A percentile compares a stretch with the other conserved stretches of the same genome.
phyloP scores from a whole-genome alignment of 2,329 filamentous ascomycete genomes.

The Corynespora cassiicola region DNA sequence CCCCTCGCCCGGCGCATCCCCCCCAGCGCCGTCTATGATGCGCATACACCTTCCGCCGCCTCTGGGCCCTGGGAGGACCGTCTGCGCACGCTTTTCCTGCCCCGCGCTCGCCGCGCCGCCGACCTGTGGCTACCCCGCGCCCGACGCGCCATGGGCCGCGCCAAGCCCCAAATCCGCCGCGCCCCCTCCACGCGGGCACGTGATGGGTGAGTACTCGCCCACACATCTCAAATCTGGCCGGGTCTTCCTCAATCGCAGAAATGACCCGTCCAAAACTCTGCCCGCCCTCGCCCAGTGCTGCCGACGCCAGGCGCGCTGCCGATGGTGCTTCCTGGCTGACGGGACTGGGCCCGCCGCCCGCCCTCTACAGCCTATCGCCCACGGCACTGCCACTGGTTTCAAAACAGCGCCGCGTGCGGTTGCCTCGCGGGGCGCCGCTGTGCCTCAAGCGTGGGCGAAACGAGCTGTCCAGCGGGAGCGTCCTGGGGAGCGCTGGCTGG shows the following conservation, averaged over 20 bases:
- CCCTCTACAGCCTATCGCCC: slow-evolving; percentile 35
- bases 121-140: background rate
- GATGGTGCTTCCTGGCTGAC: slow-evolving; percentile 9
- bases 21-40: too few relatives aligned
- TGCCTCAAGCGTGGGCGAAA: slow-evolving; percentile 7
- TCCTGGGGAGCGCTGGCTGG: slow-evolving; percentile 14
- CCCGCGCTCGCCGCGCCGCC: background rate
- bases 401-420: slow-evolving; percentile 26
- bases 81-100: too few relatives aligned
- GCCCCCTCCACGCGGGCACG: slow-evolving; percentile 20
- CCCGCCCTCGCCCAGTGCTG: slow-evolving; percentile 18
- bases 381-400: slow-evolving; percentile 30
- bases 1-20: too few relatives aligned
- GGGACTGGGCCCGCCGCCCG: slow-evolving; percentile 22
- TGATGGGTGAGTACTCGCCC: slow-evolving; percentile 8
- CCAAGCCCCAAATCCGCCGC: slow-evolving; percentile 7
- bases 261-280: slow-evolving; percentile 16
- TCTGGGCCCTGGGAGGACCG: too few relatives aligned
- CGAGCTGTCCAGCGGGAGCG: too few relatives aligned
- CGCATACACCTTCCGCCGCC: too few relatives aligned
- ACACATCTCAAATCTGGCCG: slow-evolving; percentile 8
- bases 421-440: slow-evolving; percentile 21
- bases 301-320: slow-evolving; percentile 21
- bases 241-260: slow-evolving; percentile 14
- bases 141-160: slow-evolving; percentile 13